phyloP scores from a whole-genome alignment of 768 basidiomycete species.

The Leccinum longicurvipes region DNA sequence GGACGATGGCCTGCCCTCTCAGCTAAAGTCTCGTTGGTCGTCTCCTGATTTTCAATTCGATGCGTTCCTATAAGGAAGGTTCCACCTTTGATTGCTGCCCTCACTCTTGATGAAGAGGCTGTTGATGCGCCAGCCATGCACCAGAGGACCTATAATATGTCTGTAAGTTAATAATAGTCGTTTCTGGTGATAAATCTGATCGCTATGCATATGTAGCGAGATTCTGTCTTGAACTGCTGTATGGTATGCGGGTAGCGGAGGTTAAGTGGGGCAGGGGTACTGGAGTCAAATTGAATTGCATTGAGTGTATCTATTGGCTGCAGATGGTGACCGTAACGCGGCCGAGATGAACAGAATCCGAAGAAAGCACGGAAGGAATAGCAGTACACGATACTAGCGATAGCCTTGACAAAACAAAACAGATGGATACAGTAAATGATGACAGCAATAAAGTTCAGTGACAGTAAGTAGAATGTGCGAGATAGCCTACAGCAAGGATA shows the following conservation, averaged over 20 bases:
- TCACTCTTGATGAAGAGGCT: not conserved
- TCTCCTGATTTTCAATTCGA: not conserved
- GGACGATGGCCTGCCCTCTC: no score
- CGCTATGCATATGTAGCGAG: no score
- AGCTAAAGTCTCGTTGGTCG: not conserved
- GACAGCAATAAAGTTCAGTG: slow-evolving; percentile 5
- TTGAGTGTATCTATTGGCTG: slow-evolving; percentile 1
- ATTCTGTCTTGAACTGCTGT: no score
- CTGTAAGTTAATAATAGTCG: no score
- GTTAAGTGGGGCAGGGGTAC: no score
- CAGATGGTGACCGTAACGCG: not conserved
- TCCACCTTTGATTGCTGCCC: not conserved
- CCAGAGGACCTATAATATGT: not conserved
- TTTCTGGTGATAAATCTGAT: no score
- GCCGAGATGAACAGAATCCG: not conserved
- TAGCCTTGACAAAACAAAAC: not conserved
- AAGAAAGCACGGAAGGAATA: not conserved
- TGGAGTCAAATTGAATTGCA: not conserved
- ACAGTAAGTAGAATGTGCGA: slow-evolving; percentile 5
- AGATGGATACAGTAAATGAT: slow-evolving; percentile 16
- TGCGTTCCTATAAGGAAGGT: not conserved
- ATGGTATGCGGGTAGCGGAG: no score
- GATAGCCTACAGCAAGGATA: slow-evolving; percentile 10
- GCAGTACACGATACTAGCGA: not conserved
- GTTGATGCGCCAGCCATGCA: not conserved